phyloP scores from a whole-genome alignment of 768 basidiomycete species.

The Leccinum subgranulosum region DNA sequence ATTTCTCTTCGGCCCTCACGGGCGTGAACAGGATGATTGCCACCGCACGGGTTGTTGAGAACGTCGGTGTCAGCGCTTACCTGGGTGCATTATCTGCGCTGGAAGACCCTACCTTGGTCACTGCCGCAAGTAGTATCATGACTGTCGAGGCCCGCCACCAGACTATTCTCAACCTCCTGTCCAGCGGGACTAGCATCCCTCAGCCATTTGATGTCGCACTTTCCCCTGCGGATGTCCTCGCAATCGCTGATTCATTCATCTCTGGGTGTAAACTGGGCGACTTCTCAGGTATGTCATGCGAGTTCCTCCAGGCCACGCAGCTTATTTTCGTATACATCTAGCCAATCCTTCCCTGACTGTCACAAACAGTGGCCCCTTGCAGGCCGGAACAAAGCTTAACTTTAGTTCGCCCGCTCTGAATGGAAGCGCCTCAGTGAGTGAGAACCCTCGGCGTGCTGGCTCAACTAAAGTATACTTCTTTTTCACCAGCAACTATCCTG shows the following conservation, averaged over 20 bases:
- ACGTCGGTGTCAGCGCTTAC: constrained; percentile 73
- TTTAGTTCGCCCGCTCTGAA: constrained; percentile 60
- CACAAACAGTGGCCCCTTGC: constrained; percentile 60
- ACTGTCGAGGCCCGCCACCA: constrained; percentile 85
- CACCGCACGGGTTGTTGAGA: constrained; percentile 72
- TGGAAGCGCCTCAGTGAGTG: constrained; percentile 41
- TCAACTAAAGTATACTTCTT: constrained; percentile 1
- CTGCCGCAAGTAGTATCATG: constrained; percentile 69
- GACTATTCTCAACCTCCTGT: constrained; percentile 70
- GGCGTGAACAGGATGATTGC: constrained; percentile 69
- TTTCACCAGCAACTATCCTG: constrained; percentile 53
- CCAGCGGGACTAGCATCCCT: constrained; percentile 55
- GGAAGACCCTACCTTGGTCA: constrained; percentile 55
- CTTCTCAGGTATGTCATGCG: constrained; percentile 41
- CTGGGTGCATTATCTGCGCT: constrained; percentile 69
- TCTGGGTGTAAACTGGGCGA: constrained; percentile 60
- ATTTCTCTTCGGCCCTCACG: constrained; percentile 59
- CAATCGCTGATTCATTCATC: constrained; percentile 66
- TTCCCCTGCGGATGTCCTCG: constrained; percentile 66
- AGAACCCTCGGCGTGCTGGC: constrained; percentile 27
- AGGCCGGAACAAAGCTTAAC: constrained; percentile 56
- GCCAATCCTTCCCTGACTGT: constrained; percentile 59
- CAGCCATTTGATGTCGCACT: constrained; percentile 71
- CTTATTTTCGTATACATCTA: constrained; percentile 17
- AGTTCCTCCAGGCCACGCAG: background rate